Evolutionary conservation across 768 basidiomycete genomes (phyloP).

Genomic region (Hygrophoropsis aurantiaca): DNA sequence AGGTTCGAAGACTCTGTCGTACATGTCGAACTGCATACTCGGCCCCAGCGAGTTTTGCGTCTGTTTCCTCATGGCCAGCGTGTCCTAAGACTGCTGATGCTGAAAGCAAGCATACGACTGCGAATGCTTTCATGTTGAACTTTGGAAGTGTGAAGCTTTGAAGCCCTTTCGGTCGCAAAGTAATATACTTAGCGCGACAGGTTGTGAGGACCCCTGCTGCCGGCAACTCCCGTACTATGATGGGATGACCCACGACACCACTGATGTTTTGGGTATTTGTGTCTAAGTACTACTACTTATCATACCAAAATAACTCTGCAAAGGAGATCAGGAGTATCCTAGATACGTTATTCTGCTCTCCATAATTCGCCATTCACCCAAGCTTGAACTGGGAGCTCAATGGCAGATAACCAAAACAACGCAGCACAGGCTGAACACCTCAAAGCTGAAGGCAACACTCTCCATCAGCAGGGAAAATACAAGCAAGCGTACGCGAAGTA

Average conservation of each 20-base stretch:
- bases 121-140: slow-evolving; percentile 47
- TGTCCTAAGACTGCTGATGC: slow-evolving; percentile 46
- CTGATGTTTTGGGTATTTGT: no score
- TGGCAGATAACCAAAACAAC: no score
- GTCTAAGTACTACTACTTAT: no score
- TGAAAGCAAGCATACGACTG: slow-evolving; percentile 40
- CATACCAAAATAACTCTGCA: no score
- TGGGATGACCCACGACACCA: no score
- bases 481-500: slow-evolving; percentile 39
- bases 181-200: no score
- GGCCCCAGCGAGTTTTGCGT: slow-evolving; percentile 46
- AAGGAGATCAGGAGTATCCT: no score
- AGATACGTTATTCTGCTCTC: no score
- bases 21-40: slow-evolving; percentile 91
- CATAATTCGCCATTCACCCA: no score
- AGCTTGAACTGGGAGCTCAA: no score
- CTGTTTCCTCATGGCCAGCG: slow-evolving; percentile 56
- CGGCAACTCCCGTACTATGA: no score
- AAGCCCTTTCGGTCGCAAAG: neutral
- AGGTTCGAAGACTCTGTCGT: slow-evolving; percentile 36
- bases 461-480: slow-evolving; percentile 34
- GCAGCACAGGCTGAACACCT: slow-evolving; percentile 19
- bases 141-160: neutral
- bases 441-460: slow-evolving; percentile 43
- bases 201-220: no score